Percentiles rank a stretch among this genome's conserved stretches.
phyloP scores from a whole-genome alignment of 495 filamentous ascomycete genomes.

The Xylaria nigripes region DNA sequence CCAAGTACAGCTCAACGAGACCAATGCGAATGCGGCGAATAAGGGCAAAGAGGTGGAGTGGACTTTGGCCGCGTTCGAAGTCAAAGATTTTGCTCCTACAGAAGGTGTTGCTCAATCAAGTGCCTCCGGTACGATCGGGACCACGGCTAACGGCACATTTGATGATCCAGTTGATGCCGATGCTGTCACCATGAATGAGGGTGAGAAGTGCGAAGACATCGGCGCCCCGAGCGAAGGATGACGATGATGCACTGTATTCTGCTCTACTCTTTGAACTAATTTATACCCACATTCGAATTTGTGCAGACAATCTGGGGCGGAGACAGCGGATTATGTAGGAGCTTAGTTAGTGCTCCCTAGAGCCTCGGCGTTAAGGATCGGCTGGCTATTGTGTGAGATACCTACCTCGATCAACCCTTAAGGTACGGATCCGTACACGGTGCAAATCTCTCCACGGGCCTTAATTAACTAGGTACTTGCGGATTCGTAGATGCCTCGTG shows the following conservation, averaged over 20 bases:
- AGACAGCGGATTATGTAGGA: too few relatives aligned
- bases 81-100: background rate
- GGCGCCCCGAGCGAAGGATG: slow-evolving; percentile 24
- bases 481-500: too few relatives aligned
- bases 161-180: background rate
- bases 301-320: background rate
- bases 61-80: slow-evolving; percentile 17
- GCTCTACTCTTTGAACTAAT: background rate
- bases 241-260: background rate
- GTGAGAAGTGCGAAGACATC: slow-evolving; percentile 15
- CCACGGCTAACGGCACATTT: background rate
- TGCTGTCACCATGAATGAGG: slow-evolving; percentile 15
- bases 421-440: too few relatives aligned
- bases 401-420: slow-evolving; percentile 1
- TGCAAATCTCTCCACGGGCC: too few relatives aligned
- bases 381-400: background rate
- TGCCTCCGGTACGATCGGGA: slow-evolving; percentile 2
- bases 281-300: background rate
- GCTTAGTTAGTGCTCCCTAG: too few relatives aligned
- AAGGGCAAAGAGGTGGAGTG: slow-evolving; percentile 23
- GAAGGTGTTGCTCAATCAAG: slow-evolving; percentile 6
- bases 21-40: slow-evolving; percentile 23
- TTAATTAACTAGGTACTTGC: too few relatives aligned
- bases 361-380: slow-evolving; percentile 5
- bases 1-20: slow-evolving; percentile 32